Percentiles rank a stretch among this genome's conserved stretches.
Conservation (phyloP, 495 filamentous ascomycete genomes). For the Xylaria palmicola region DNA sequence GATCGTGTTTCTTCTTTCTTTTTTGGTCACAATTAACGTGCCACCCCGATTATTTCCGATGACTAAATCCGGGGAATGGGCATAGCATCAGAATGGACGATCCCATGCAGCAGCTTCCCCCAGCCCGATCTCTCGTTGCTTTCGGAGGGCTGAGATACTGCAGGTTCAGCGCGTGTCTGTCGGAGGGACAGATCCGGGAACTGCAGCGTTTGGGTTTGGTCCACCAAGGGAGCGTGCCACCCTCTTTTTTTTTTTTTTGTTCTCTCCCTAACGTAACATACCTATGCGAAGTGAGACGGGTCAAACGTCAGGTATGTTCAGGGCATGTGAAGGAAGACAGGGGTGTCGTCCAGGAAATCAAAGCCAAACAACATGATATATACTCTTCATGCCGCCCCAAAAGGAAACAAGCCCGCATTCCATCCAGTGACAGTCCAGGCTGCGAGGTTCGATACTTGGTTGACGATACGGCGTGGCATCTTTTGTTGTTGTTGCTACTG, state of each 20-base stretch:
- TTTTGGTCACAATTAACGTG: background rate
- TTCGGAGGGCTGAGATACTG: background rate
- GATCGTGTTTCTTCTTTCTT: background rate
- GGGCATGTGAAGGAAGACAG: background rate
- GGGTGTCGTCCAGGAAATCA: background rate
- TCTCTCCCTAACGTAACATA: background rate
- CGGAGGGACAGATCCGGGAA: background rate
- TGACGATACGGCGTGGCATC: background rate
- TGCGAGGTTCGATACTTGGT: background rate
- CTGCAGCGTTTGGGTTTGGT: background rate
- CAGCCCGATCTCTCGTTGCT: background rate
- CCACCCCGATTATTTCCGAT: conserved; percentile 14
- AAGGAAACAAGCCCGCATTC: too few relatives aligned
- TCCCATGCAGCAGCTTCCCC: background rate
- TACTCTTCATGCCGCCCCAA: too few relatives aligned
- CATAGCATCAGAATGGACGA: background rate
- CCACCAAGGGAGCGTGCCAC: conserved; percentile 1
- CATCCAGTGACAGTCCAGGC: too few relatives aligned
- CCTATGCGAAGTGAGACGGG: background rate
- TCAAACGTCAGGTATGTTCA: background rate
- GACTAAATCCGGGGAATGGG: conserved; percentile 11
- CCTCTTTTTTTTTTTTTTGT: too few relatives aligned
- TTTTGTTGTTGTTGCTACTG: background rate
- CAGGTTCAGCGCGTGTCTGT: background rate
- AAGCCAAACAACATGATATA: background rate